Conservation (phyloP, 495 filamentous ascomycete genomes). For the Podospora conica region DNA sequence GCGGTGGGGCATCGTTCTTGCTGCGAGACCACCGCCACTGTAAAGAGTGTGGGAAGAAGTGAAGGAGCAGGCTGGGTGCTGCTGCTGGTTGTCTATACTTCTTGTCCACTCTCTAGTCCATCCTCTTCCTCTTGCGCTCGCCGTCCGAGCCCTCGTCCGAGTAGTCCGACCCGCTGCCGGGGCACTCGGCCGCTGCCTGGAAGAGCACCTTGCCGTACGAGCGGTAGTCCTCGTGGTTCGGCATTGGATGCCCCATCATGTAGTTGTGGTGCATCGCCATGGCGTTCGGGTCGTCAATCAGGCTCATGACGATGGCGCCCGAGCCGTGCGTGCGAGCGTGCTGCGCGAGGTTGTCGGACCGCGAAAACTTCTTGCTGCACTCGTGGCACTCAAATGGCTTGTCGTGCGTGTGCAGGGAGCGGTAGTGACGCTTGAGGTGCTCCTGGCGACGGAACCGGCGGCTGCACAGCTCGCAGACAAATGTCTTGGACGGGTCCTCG, state of each 20-base stretch:
- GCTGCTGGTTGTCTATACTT: neutral
- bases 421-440: conserved; percentile 97
- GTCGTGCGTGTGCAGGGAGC: conserved; percentile 94
- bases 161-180: conserved; percentile 53
- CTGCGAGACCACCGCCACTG: conserved; percentile 30
- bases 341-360: conserved; percentile 94
- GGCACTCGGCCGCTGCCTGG: conserved; percentile 63
- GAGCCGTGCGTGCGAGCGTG: conserved; percentile 91
- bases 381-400: conserved; percentile 97
- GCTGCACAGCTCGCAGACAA: conserved; percentile 90
- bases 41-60: conserved; percentile 34
- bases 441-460: conserved; percentile 98
- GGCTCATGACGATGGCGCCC: conserved; percentile 81
- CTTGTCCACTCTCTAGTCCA: conserved; percentile 50
- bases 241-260: conserved; percentile 25
- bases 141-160: conserved; percentile 49
- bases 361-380: conserved; percentile 98
- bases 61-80: conserved; percentile 18
- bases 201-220: conserved; percentile 67
- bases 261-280: conserved; percentile 18
- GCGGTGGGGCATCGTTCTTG: conserved; percentile 28
- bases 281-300: conserved; percentile 67
- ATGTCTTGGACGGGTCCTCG: conserved; percentile 97
- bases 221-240: conserved; percentile 53
- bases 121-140: conserved; percentile 64